These are phyloP conservation scores for Fusarium beomiforme DNA, from an alignment of 2,329 filamentous ascomycete genomes.

Conservation along the genomic window DNA sequence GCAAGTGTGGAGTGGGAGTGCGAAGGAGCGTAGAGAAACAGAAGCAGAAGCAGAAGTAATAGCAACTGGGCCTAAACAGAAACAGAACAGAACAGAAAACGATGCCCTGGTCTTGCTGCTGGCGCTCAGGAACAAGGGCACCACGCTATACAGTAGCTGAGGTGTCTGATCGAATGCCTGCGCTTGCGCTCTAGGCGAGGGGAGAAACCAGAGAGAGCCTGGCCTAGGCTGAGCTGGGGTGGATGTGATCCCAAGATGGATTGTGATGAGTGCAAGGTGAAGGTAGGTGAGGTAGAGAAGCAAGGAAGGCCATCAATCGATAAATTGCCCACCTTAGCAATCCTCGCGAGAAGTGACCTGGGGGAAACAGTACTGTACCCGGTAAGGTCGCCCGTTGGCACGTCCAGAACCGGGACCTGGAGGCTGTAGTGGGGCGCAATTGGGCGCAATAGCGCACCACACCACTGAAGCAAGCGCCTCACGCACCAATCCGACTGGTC, in stretches of 20 bases:
- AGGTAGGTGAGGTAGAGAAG: constrained; percentile 30
- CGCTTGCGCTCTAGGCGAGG: constrained; percentile 39
- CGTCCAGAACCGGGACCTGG: constrained; percentile 12
- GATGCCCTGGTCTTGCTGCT: constrained; percentile 22
- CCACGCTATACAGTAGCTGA: constrained; percentile 13
- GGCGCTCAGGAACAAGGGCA: constrained; percentile 33
- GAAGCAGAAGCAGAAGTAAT: constrained; percentile 30
- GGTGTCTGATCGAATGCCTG: constrained; percentile 14
- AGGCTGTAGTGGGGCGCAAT: constrained; percentile 28
- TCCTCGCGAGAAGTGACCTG: constrained; percentile 12
- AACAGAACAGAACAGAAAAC: constrained; percentile 34
- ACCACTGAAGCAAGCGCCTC: constrained; percentile 51
- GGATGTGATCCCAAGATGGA: constrained; percentile 31
- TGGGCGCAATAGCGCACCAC: constrained; percentile 41
- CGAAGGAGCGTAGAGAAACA: constrained; percentile 45
- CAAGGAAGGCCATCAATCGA: constrained; percentile 13
- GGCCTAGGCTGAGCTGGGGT: constrained; percentile 34
- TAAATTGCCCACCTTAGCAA: constrained; percentile 12
- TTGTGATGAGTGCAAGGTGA: constrained; percentile 28
- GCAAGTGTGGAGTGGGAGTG: constrained; percentile 34
- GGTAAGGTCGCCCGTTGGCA: constrained; percentile 36
- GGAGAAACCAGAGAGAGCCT: constrained; percentile 35
- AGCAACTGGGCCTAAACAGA: constrained; percentile 14
- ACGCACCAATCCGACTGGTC: constrained; percentile 49
- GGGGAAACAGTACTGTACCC: constrained; percentile 22